These are phyloP conservation scores for Kuraishia piskuri DNA, from an alignment of 805 yeast species.

Conservation along the genomic window DNA sequence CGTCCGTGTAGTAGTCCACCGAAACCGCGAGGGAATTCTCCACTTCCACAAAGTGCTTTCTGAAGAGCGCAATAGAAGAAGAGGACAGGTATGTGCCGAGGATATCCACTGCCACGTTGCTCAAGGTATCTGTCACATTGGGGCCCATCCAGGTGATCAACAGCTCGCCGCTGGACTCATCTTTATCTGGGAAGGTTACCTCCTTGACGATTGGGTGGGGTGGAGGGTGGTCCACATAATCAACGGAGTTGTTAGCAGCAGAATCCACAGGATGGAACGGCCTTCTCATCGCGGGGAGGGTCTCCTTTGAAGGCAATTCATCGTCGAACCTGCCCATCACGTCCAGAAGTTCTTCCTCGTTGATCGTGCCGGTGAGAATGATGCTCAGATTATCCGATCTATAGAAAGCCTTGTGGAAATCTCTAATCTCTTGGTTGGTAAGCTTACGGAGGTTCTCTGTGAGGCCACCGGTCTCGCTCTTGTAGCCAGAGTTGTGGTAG, in stretches of 20 bases:
- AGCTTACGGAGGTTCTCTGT: slow-evolving; percentile 67
- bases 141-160: slow-evolving; percentile 81
- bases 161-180: slow-evolving; percentile 76
- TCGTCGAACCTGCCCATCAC: slow-evolving; percentile 56
- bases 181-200: slow-evolving; percentile 81
- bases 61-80: slow-evolving; percentile 68
- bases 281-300: slow-evolving; percentile 37
- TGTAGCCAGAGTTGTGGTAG: slow-evolving; percentile 66
- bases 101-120: slow-evolving; percentile 62
- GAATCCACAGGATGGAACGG: slow-evolving; percentile 62
- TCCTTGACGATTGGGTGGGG: slow-evolving; percentile 31
- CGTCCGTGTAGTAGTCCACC: slow-evolving; percentile 64
- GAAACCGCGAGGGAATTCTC: slow-evolving; percentile 76
- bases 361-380: slow-evolving; percentile 79
- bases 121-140: slow-evolving; percentile 35
- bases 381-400: slow-evolving; percentile 80
- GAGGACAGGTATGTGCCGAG: slow-evolving; percentile 69
- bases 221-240: slow-evolving; percentile 31
- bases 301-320: slow-evolving; percentile 29
- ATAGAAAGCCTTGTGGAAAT: slow-evolving; percentile 66
- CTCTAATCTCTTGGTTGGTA: slow-evolving; percentile 63
- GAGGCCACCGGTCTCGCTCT: slow-evolving; percentile 91
- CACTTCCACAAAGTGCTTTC: slow-evolving; percentile 66
- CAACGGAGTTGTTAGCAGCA: slow-evolving; percentile 6
- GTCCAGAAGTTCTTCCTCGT: slow-evolving; percentile 59